Evolutionary conservation across 2,329 filamentous ascomycete genomes (phyloP).

Genomic region (Phialophora chinensis): DNA sequence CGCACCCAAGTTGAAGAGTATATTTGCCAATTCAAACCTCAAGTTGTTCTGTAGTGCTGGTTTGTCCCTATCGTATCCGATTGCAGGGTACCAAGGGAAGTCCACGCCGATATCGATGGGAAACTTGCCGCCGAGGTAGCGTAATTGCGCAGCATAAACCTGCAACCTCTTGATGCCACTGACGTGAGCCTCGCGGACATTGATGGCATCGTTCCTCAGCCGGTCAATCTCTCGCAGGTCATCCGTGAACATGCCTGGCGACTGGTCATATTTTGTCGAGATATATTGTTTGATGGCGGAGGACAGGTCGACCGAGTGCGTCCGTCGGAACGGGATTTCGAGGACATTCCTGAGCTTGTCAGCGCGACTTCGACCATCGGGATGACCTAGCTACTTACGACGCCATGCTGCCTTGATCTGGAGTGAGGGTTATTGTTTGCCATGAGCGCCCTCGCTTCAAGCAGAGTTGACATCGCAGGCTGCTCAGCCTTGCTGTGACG

Average conservation of each 20-base stretch:
- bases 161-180: constrained; percentile 89
- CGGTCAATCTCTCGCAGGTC: constrained; percentile 87
- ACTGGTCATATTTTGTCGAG: constrained; percentile 97
- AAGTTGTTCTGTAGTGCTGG: constrained; percentile 68
- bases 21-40: constrained; percentile 84
- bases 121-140: constrained; percentile 94
- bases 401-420: constrained; percentile 26
- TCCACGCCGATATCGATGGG: constrained; percentile 89
- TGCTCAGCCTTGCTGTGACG: constrained; percentile 1
- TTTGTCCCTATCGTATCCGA: constrained; percentile 77
- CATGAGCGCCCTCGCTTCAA: not conserved
- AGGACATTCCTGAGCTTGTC: constrained; percentile 57
- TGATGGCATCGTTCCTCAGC: constrained; percentile 82
- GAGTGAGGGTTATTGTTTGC: not conserved
- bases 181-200: constrained; percentile 83
- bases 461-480: not conserved
- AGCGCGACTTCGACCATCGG: not conserved
- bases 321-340: constrained; percentile 85
- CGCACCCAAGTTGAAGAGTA: constrained; percentile 90
- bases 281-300: constrained; percentile 92
- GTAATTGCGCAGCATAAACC: constrained; percentile 87
- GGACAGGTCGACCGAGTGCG: constrained; percentile 77
- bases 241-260: constrained; percentile 92
- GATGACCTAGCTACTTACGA: constrained; percentile 26
- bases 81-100: constrained; percentile 92